Conservation (phyloP, 441 rosid genomes). For the Eruca vesicaria region DNA sequence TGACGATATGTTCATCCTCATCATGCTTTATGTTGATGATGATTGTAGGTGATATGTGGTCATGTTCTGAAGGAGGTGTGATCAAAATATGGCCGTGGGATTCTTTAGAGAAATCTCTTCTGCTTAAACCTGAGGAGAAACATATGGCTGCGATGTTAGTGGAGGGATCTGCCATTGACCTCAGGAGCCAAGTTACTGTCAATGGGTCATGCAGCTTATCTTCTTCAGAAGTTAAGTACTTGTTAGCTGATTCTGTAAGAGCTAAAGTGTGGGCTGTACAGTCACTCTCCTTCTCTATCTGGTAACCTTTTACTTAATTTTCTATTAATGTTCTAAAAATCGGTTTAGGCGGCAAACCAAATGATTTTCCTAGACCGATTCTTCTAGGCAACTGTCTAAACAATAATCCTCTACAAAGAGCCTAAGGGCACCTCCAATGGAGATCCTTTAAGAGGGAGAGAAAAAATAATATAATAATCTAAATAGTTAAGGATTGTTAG, state of each 20-base stretch:
- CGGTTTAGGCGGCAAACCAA: too few species aligned
- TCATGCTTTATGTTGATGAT: constrained; percentile 11
- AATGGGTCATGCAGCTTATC: constrained; percentile 80
- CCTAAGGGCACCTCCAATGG: too few species aligned
- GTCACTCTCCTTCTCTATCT: constrained; percentile 72
- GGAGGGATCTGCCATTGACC: constrained; percentile 89
- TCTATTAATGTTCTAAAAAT: too few species aligned
- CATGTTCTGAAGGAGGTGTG: constrained; percentile 84
- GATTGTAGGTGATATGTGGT: constrained; percentile 87
- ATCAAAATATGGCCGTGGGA: constrained; percentile 97
- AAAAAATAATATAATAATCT: too few species aligned
- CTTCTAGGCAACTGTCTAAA: too few species aligned
- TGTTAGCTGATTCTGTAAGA: constrained; percentile 62
- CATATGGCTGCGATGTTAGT: constrained; percentile 94
- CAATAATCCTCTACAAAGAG: too few species aligned
- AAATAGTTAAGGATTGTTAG: too few species aligned
- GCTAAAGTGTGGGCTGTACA: constrained; percentile 93
- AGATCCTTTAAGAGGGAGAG: too few species aligned
- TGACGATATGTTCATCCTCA: not conserved
- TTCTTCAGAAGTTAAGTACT: constrained; percentile 76
- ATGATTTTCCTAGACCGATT: too few species aligned
- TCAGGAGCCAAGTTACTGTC: constrained; percentile 84
- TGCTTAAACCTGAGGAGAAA: constrained; percentile 78
- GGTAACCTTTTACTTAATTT: constrained; percentile 40
- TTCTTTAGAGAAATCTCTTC: constrained; percentile 78